Conservation (phyloP, 2,329 filamentous ascomycete species). For the Bipolaris gigantea region DNA sequence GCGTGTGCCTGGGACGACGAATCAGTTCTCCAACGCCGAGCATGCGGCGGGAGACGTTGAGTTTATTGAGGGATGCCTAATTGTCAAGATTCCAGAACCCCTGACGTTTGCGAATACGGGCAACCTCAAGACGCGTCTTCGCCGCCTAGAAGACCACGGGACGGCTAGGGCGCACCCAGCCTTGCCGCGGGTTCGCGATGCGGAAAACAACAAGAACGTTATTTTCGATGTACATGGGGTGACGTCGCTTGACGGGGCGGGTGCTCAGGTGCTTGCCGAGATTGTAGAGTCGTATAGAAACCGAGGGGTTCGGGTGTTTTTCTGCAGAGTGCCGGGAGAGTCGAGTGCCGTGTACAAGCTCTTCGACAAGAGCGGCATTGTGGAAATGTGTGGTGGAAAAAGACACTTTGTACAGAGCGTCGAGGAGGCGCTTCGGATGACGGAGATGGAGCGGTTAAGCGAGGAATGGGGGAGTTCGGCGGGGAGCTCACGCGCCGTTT, state of each 20-base stretch:
- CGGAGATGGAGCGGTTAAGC: constrained; percentile 67
- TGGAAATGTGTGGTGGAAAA: constrained; percentile 77
- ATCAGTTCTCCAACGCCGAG: constrained; percentile 84
- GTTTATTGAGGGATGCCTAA: constrained; percentile 87
- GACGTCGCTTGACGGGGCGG: constrained; percentile 88
- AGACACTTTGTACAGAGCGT: constrained; percentile 80
- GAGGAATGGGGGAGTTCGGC: constrained; percentile 40
- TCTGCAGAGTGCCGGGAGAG: constrained; percentile 60
- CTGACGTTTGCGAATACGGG: constrained; percentile 97
- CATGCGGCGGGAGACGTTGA: constrained; percentile 73
- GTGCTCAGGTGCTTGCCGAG: constrained; percentile 86
- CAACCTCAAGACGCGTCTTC: constrained; percentile 79
- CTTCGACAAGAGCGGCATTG: constrained; percentile 79
- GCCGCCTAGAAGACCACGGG: constrained; percentile 87
- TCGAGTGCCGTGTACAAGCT: constrained; percentile 66
- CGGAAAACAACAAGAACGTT: constrained; percentile 86
- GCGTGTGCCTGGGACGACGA: constrained; percentile 74
- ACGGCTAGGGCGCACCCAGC: constrained; percentile 82
- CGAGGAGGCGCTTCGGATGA: constrained; percentile 78
- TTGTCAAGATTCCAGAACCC: constrained; percentile 97
- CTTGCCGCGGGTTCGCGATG: constrained; percentile 73
- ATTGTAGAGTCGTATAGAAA: constrained; percentile 82
- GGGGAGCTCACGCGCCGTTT: constrained; percentile 24
- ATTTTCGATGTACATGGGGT: constrained; percentile 99
- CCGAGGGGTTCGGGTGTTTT: constrained; percentile 75